These are phyloP conservation scores for Zoysia matrella DNA, from an alignment of 202 grass and related monocot species.

Conservation along the genomic window DNA sequence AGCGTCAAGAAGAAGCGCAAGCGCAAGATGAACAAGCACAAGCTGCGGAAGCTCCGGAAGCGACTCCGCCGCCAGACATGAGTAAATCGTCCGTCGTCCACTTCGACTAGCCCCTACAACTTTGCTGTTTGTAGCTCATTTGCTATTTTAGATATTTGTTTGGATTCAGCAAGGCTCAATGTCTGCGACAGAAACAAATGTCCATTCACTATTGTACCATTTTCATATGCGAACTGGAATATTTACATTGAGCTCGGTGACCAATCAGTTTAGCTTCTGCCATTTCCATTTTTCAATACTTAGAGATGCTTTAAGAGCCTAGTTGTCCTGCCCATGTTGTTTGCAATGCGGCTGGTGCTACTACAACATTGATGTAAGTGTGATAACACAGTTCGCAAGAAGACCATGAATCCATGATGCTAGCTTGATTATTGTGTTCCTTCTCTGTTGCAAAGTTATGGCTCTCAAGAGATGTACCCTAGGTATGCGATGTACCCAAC, in stretches of 20 bases:
- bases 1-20: constrained; percentile 99
- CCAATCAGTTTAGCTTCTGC: neutral
- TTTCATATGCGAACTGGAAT: neutral
- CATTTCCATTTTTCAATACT: neutral
- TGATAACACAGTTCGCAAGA: neutral
- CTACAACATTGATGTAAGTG: too few species aligned
- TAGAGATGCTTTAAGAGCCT: neutral
- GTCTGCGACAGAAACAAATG: neutral
- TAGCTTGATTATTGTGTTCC: neutral
- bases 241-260: neutral
- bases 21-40: constrained; percentile 99
- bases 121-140: neutral
- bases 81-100: constrained; percentile 3
- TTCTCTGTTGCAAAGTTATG: neutral
- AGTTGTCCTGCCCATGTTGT: neutral
- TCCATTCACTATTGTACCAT: neutral
- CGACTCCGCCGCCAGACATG: constrained; percentile 82
- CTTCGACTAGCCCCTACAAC: neutral
- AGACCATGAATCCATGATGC: neutral
- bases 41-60: constrained; percentile 88
- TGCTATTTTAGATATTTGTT: constrained; percentile 10
- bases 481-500: neutral
- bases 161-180: neutral
- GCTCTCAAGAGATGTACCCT: neutral
- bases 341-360: too few species aligned